Evolutionary conservation across 73 alveolate genomes (phyloP).

Genomic region (Stentor roeselii): DNA sequence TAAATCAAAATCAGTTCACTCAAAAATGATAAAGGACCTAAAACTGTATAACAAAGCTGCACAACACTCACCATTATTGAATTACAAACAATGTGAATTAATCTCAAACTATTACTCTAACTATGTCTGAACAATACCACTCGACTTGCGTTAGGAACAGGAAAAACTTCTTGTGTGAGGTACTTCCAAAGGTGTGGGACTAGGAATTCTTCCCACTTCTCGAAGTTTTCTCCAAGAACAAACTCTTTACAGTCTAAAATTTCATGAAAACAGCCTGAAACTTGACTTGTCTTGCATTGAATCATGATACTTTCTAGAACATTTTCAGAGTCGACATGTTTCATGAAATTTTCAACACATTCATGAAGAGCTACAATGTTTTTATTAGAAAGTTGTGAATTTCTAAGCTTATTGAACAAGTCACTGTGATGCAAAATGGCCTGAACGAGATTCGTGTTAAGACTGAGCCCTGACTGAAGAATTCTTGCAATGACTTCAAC

Average conservation of each 20-base stretch:
- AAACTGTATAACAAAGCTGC: neutral
- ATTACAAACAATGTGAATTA: neutral
- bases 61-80: neutral
- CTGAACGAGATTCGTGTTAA: neutral
- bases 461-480: neutral
- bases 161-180: neutral
- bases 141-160: neutral
- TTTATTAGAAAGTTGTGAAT: neutral
- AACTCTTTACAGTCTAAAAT: neutral
- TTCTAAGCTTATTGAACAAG: neutral
- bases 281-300: neutral
- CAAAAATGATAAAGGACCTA: neutral
- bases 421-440: slow-evolving; percentile 9
- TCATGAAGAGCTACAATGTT: neutral
- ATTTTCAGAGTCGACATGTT: neutral
- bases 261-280: neutral
- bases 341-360: neutral
- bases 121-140: neutral
- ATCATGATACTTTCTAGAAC: neutral
- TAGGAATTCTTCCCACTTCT: slow-evolving; percentile 17
- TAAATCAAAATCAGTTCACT: neutral
- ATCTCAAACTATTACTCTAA: neutral
- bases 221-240: neutral
- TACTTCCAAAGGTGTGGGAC: slow-evolving; percentile 3
- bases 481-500: neutral